Evolutionary conservation across 352 stramenopile genomes (phyloP).

Genomic region (Globisporangium nagaii): DNA sequence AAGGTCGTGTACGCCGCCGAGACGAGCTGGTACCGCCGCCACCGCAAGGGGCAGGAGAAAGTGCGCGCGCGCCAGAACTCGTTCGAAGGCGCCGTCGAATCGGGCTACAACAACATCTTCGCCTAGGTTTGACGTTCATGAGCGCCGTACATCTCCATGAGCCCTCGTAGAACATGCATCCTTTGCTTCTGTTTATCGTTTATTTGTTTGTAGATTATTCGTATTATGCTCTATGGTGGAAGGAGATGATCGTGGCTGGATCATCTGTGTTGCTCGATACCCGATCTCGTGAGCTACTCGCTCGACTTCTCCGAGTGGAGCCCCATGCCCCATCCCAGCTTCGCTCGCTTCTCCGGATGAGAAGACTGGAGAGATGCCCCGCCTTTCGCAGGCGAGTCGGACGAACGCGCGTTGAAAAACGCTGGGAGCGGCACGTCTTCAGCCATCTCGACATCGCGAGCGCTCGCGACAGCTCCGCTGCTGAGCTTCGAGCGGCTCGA

Average conservation of each 20-base stretch:
- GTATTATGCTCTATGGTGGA: slow-evolving; percentile 5
- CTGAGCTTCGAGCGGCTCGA: background rate
- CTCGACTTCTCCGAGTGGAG: slow-evolving; percentile 21
- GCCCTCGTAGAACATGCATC: no score
- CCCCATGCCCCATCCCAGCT: slow-evolving; percentile 81
- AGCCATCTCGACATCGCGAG: slow-evolving; percentile 25
- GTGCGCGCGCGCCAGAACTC: slow-evolving; percentile 41
- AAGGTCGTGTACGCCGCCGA: slow-evolving; percentile 42
- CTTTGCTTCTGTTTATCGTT: no score
- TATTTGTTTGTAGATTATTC: no score
- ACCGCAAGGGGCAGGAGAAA: slow-evolving; percentile 67
- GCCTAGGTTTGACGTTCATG: no score
- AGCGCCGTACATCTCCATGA: no score
- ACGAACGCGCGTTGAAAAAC: slow-evolving; percentile 28
- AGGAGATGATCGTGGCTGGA: no score
- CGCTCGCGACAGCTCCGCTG: background rate
- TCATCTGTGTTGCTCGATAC: no score
- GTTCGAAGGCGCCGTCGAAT: slow-evolving; percentile 49
- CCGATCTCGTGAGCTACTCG: background rate
- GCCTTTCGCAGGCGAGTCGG: slow-evolving; percentile 4
- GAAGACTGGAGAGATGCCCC: background rate
- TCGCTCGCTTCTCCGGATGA: slow-evolving; percentile 36
- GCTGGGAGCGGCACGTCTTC: slow-evolving; percentile 46
- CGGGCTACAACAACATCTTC: slow-evolving; percentile 48
- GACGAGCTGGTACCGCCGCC: slow-evolving; percentile 81